Evolutionary conservation across 2,329 filamentous ascomycete species (phyloP).

Genomic region (Amesomyces nigricolor): DNA sequence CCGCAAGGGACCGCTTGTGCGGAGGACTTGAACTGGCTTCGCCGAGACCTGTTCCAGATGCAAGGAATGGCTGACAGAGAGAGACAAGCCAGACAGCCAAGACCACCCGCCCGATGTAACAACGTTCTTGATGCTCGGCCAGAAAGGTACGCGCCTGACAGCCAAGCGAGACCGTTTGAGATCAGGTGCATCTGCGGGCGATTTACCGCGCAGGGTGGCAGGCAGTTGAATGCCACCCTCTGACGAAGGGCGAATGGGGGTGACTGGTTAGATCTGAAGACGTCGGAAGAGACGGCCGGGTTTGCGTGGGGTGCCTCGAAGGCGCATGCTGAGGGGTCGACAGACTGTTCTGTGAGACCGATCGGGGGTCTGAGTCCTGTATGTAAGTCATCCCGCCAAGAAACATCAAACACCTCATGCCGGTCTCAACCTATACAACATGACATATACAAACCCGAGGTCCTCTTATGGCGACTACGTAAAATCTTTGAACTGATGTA

Average conservation of each 20-base stretch:
- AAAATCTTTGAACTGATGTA: no score
- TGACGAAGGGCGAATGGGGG: conserved; percentile 18
- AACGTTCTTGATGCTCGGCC: not conserved
- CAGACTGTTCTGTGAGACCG: no score
- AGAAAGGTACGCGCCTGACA: conserved; percentile 13
- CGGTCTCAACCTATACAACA: no score
- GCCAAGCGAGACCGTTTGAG: conserved; percentile 24
- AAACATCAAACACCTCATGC: no score
- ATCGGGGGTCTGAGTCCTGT: no score
- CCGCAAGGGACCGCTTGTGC: no score
- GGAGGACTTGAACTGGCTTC: not conserved
- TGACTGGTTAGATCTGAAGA: not conserved
- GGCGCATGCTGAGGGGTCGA: not conserved
- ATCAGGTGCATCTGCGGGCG: conserved; percentile 21
- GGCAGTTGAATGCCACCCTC: conserved; percentile 15
- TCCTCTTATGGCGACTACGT: no score
- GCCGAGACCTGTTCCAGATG: not conserved
- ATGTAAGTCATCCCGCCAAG: no score
- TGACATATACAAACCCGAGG: no score
- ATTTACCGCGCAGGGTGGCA: conserved; percentile 24
- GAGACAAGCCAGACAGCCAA: conserved; percentile 5
- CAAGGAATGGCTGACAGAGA: not conserved
- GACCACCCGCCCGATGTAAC: conserved; percentile 12
- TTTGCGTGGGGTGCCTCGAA: not conserved
- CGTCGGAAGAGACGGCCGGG: no score